Conservation (phyloP, 164 flowering plant species). For the Saururus chinensis region DNA sequence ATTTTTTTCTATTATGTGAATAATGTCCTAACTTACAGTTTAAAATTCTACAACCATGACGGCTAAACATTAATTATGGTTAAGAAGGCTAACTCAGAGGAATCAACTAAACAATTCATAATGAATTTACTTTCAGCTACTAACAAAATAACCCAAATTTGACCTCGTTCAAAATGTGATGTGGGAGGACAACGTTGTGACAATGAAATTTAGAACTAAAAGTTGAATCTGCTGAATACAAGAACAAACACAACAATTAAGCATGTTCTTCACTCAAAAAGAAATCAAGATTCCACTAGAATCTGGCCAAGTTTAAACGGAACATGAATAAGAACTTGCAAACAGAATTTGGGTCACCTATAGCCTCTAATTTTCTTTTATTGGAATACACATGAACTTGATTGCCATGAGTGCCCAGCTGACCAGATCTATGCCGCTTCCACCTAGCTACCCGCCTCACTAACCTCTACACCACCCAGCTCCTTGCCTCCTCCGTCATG, state of each 20-base stretch:
- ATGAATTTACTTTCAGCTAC: too few species aligned
- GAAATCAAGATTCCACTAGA: background rate
- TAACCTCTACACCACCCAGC: slow-evolving; percentile 2
- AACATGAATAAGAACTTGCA: background rate
- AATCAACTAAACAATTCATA: too few species aligned
- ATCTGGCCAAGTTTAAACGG: background rate
- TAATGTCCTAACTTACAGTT: too few species aligned
- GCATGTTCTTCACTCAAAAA: background rate
- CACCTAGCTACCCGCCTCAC: background rate
- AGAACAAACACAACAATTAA: background rate
- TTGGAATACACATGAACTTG: background rate
- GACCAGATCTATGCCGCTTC: background rate
- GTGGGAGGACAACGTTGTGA: too few species aligned
- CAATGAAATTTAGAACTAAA: too few species aligned
- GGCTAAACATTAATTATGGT: too few species aligned
- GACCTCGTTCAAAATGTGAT: too few species aligned
- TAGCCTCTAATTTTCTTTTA: background rate
- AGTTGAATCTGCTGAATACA: background rate
- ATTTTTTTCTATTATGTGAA: too few species aligned
- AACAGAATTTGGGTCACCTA: background rate
- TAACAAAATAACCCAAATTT: too few species aligned
- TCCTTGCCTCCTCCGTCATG: too few species aligned
- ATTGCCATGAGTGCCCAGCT: background rate
- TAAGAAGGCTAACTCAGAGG: too few species aligned
- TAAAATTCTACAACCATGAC: too few species aligned